phyloP scores from a whole-genome alignment of 192 early-diverging fungal genomes.

The Paraglomus brasilianum region DNA sequence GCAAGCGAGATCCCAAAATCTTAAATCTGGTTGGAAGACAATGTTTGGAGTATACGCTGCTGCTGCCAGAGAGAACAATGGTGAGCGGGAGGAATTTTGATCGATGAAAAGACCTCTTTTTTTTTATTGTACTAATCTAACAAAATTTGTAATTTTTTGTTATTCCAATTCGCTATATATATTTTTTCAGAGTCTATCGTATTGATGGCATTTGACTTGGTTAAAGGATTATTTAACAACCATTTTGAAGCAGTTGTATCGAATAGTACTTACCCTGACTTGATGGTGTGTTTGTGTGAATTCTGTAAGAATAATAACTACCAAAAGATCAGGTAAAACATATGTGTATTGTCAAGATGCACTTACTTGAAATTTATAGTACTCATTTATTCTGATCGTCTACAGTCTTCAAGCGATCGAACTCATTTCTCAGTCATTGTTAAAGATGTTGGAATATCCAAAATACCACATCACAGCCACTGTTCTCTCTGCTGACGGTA shows the following conservation, averaged over 20 bases:
- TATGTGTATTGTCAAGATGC: not conserved
- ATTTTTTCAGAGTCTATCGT: slow-evolving; percentile 61
- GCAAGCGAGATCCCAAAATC: slow-evolving; percentile 67
- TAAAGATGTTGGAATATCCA: slow-evolving; percentile 25
- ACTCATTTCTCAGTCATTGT: slow-evolving; percentile 2
- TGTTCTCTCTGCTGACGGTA: too few species aligned
- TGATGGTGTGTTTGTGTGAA: slow-evolving; percentile 52
- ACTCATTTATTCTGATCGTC: not conserved
- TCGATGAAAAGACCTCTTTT: slow-evolving; percentile 4
- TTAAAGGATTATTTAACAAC: slow-evolving; percentile 58
- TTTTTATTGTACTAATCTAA: too few species aligned
- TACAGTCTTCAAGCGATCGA: slow-evolving; percentile 52
- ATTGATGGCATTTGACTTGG: slow-evolving; percentile 72
- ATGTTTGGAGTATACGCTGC: slow-evolving; percentile 62
- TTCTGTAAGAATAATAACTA: slow-evolving; percentile 73
- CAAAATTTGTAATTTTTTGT: too few species aligned
- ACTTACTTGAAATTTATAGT: not conserved
- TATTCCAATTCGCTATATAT: too few species aligned
- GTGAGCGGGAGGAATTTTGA: too few species aligned
- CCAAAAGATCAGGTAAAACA: slow-evolving; percentile 60
- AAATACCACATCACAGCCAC: slow-evolving; percentile 9
- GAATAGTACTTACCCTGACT: slow-evolving; percentile 55
- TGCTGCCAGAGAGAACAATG: slow-evolving; percentile 60
- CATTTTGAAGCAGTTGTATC: slow-evolving; percentile 69
- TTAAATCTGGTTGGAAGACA: slow-evolving; percentile 82